These are phyloP conservation scores for Crotalaria pallida DNA, from an alignment of 306 rosid species.

Conservation along the genomic window DNA sequence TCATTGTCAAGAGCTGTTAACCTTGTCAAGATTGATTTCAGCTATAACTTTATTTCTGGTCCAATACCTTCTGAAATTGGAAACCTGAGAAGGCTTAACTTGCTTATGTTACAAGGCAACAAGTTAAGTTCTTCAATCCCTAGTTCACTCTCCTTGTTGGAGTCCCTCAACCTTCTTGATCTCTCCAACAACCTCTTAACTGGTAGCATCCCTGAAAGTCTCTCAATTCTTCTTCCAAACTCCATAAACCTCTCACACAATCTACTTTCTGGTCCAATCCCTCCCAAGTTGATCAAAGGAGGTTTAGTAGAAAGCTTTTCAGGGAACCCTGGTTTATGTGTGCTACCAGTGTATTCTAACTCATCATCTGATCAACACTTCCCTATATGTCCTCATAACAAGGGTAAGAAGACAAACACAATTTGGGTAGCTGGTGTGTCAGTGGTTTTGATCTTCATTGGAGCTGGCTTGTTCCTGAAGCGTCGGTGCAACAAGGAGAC, in stretches of 20 bases:
- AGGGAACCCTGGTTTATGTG: constrained; percentile 80
- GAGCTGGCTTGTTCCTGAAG: constrained; percentile 52
- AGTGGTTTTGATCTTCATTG: constrained; percentile 51
- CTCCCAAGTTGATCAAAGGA: constrained; percentile 60
- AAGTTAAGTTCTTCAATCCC: constrained; percentile 73
- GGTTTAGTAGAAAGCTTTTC: constrained; percentile 88
- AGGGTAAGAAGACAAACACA: constrained; percentile 49
- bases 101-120: constrained; percentile 77
- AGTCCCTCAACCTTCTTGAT: constrained; percentile 86
- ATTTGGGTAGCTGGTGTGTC: constrained; percentile 75
- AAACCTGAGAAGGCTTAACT: constrained; percentile 53
- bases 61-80: constrained; percentile 86
- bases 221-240: constrained; percentile 63
- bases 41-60: constrained; percentile 69
- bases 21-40: constrained; percentile 83
- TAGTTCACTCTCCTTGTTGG: constrained; percentile 51
- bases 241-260: constrained; percentile 87
- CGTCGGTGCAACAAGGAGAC: constrained; percentile 53
- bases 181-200: constrained; percentile 76
- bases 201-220: constrained; percentile 82
- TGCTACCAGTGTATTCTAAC: constrained; percentile 33
- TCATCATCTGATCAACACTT: constrained; percentile 52
- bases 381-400: constrained; percentile 48
- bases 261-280: constrained; percentile 79
- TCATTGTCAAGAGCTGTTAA: constrained; percentile 54